phyloP scores from a whole-genome alignment of 225 moss, liverwort and hornwort species.

The Polytrichum formosum region DNA sequence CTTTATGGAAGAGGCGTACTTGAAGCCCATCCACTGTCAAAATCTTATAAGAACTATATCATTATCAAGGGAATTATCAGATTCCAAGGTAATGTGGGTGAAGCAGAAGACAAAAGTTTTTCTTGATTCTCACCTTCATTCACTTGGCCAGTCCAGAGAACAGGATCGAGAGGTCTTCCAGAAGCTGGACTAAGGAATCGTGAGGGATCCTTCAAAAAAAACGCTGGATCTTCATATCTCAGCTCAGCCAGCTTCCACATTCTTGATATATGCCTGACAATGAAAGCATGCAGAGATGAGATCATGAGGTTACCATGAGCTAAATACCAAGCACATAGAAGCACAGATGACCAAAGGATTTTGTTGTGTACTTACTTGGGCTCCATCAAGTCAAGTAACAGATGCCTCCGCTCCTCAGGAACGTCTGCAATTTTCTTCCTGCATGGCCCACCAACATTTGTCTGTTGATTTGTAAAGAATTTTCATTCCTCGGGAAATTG shows the following conservation, averaged over 20 bases:
- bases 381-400: slow-evolving; percentile 74
- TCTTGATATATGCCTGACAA: slow-evolving; percentile 73
- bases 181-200: slow-evolving; percentile 53
- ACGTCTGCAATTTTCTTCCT: slow-evolving; percentile 99
- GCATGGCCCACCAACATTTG: slow-evolving; percentile 12
- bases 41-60: too few species aligned
- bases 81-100: too few species aligned
- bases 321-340: too few species aligned
- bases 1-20: too few species aligned
- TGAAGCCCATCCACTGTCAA: too few species aligned
- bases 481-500: neutral
- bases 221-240: slow-evolving; percentile 73
- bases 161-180: slow-evolving; percentile 35
- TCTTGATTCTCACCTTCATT: slow-evolving; percentile 44
- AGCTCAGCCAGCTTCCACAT: slow-evolving; percentile 90
- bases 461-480: slow-evolving; percentile 5
- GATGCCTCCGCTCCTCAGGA: slow-evolving; percentile 91
- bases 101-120: neutral
- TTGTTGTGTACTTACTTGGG: slow-evolving; percentile 49
- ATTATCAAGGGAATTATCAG: too few species aligned
- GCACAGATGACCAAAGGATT: too few species aligned
- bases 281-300: too few species aligned
- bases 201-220: slow-evolving; percentile 55
- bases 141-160: slow-evolving; percentile 82
- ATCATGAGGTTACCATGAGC: too few species aligned